Evolutionary conservation across 2,329 filamentous ascomycete genomes (phyloP).

Genomic region (Botrytis tulipae): DNA sequence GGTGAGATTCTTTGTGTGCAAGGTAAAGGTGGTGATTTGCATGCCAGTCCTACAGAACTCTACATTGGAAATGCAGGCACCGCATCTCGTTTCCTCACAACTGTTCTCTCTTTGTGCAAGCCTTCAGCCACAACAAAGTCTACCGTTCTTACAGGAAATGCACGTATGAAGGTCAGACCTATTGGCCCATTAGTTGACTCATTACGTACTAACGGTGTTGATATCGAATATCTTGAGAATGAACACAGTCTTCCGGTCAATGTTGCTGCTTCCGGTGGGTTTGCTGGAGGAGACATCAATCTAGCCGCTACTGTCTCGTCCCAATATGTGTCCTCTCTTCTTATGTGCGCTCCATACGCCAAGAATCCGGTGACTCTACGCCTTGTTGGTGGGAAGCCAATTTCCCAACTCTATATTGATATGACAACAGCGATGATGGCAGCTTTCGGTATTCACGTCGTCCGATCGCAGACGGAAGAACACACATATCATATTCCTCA

Average conservation of each 20-base stretch:
- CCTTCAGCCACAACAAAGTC: conserved; percentile 58
- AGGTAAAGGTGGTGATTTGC: conserved; percentile 83
- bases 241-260: conserved; percentile 80
- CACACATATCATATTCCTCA: conserved; percentile 94
- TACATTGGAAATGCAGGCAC: conserved; percentile 97
- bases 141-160: conserved; percentile 87
- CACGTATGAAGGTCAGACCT: conserved; percentile 92
- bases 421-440: conserved; percentile 99
- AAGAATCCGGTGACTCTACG: conserved; percentile 89
- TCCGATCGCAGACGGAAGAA: conserved; percentile 71
- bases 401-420: conserved; percentile 95
- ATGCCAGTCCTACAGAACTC: conserved; percentile 71
- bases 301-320: conserved; percentile 94
- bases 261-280: conserved; percentile 77
- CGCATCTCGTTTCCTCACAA: conserved; percentile 91
- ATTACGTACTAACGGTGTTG: conserved; percentile 80
- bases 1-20: conserved; percentile 88
- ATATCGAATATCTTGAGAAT: conserved; percentile 80
- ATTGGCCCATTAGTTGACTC: conserved; percentile 93
- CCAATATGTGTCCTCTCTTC: conserved; percentile 95
- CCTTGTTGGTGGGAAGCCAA: conserved; percentile 93
- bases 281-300: conserved; percentile 84
- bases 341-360: conserved; percentile 96
- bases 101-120: conserved; percentile 79
- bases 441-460: conserved; percentile 80